Percentiles rank a stretch among this genome's conserved stretches.
Evolutionary conservation across 805 yeast genomes (phyloP).

Genomic region (Blastobotrys americana): DNA sequence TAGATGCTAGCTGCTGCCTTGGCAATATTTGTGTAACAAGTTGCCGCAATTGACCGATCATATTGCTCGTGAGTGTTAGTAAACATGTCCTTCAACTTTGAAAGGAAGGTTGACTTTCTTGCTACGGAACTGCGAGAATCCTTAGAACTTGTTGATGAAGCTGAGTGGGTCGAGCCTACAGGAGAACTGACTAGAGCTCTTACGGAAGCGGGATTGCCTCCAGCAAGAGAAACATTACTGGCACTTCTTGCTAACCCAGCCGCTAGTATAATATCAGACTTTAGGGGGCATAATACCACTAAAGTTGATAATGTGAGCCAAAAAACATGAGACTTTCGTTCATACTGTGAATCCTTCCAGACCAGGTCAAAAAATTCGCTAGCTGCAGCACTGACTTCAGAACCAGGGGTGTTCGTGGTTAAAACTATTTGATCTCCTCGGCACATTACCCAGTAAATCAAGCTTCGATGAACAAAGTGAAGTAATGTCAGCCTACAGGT

Average conservation of each 20-base stretch:
- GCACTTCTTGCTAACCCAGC: background rate
- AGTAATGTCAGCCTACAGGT: constrained; percentile 42
- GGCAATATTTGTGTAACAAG: constrained; percentile 10
- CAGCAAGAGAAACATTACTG: background rate
- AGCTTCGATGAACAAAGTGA: constrained; percentile 40
- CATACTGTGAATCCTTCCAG: constrained; percentile 2
- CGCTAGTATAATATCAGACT: background rate
- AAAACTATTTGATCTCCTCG: constrained; percentile 38
- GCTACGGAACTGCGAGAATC: background rate
- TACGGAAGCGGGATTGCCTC: background rate
- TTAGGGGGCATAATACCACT: constrained; percentile 8
- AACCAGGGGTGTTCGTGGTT: constrained; percentile 11
- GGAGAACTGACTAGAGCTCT: background rate
- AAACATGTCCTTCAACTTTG: background rate
- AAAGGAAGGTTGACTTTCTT: background rate
- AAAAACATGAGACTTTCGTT: constrained; percentile 6
- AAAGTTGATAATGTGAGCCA: constrained; percentile 13
- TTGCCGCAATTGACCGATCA: constrained; percentile 7
- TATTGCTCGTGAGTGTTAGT: background rate
- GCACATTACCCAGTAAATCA: constrained; percentile 45
- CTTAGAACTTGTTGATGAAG: constrained; percentile 5
- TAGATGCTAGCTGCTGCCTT: constrained; percentile 16
- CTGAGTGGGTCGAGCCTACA: background rate
- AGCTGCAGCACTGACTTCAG: background rate
- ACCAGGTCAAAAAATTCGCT: constrained; percentile 2